phyloP scores from a whole-genome alignment of 441 rosid genomes.

The Iberis amara region DNA sequence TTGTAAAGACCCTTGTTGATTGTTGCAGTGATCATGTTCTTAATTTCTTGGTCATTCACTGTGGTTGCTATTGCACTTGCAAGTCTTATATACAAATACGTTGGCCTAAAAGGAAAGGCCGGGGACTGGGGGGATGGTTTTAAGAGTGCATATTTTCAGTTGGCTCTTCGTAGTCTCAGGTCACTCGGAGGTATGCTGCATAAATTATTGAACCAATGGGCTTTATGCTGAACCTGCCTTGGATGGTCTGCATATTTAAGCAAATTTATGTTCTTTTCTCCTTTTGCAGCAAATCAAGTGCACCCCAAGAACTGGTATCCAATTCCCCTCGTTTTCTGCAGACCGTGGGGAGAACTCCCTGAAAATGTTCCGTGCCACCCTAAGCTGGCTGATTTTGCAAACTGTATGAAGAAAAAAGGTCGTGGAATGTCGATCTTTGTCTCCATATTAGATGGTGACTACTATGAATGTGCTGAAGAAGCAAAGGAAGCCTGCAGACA shows the following conservation, averaged over 20 bases:
- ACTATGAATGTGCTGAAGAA: slow-evolving; percentile 90
- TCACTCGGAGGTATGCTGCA: slow-evolving; percentile 82
- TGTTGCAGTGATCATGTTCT: slow-evolving; percentile 95
- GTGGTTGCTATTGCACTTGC: slow-evolving; percentile 90
- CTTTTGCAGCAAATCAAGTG: slow-evolving; percentile 85
- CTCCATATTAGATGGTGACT: slow-evolving; percentile 87
- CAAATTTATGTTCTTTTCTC: slow-evolving; percentile 5
- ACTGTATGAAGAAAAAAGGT: slow-evolving; percentile 99
- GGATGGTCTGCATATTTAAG: slow-evolving; percentile 10
- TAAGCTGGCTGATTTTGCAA: slow-evolving; percentile 95
- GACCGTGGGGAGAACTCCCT: slow-evolving; percentile 99
- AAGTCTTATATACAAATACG: slow-evolving; percentile 94
- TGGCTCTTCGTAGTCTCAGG: slow-evolving; percentile 98
- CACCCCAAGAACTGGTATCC: slow-evolving; percentile 99
- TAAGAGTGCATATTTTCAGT: slow-evolving; percentile 98
- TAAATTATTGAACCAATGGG: background rate
- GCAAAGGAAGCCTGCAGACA: slow-evolving; percentile 89
- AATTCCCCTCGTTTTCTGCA: slow-evolving; percentile 90
- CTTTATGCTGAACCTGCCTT: background rate
- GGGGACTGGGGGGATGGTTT: slow-evolving; percentile 99
- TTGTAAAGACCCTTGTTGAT: slow-evolving; percentile 18
- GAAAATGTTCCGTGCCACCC: slow-evolving; percentile 99
- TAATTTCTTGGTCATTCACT: slow-evolving; percentile 97
- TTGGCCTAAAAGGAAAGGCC: slow-evolving; percentile 93
- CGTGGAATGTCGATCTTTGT: slow-evolving; percentile 98